These are phyloP conservation scores for Entomortierella chlamydospora DNA, from an alignment of 192 early-diverging fungal genomes.

Conservation along the genomic window DNA sequence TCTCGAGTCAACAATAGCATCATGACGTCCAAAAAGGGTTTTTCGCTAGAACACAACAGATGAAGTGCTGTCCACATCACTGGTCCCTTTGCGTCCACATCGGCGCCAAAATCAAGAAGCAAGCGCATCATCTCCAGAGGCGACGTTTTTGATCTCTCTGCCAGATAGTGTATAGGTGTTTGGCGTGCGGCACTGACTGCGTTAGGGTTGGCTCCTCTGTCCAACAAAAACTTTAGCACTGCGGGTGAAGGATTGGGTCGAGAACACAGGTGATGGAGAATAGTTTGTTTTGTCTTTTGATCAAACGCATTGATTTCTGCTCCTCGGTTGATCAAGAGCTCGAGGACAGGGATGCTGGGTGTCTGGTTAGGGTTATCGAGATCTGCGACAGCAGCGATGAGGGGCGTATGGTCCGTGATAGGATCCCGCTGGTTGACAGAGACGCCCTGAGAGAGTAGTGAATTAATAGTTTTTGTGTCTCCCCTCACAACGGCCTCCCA, in stretches of 20 bases:
- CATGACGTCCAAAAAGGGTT: slow-evolving; percentile 46
- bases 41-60: slow-evolving; percentile 37
- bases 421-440: slow-evolving; percentile 53
- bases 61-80: slow-evolving; percentile 55
- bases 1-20: slow-evolving; percentile 47
- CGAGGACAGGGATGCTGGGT: slow-evolving; percentile 32
- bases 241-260: slow-evolving; percentile 46
- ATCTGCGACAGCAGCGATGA: slow-evolving; percentile 43
- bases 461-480: slow-evolving; percentile 35
- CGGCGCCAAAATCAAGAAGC: slow-evolving; percentile 42
- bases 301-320: slow-evolving; percentile 54
- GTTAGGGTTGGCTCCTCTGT: slow-evolving; percentile 50
- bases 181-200: slow-evolving; percentile 46
- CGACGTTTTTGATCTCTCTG: slow-evolving; percentile 39
- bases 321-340: slow-evolving; percentile 46
- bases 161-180: slow-evolving; percentile 44
- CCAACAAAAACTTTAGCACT: slow-evolving; percentile 44
- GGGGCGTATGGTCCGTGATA: slow-evolving; percentile 37
- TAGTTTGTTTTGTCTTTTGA: slow-evolving; percentile 47
- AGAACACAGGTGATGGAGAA: slow-evolving; percentile 44
- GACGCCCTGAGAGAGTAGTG: slow-evolving; percentile 37
- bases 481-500: slow-evolving; percentile 51
- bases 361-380: slow-evolving; percentile 39
- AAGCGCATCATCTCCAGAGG: slow-evolving; percentile 49
- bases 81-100: slow-evolving; percentile 48